Percentiles rank a stretch among this genome's conserved stretches.
Evolutionary conservation across 805 yeast genomes (phyloP).

Genomic region (Spathaspora passalidarum): DNA sequence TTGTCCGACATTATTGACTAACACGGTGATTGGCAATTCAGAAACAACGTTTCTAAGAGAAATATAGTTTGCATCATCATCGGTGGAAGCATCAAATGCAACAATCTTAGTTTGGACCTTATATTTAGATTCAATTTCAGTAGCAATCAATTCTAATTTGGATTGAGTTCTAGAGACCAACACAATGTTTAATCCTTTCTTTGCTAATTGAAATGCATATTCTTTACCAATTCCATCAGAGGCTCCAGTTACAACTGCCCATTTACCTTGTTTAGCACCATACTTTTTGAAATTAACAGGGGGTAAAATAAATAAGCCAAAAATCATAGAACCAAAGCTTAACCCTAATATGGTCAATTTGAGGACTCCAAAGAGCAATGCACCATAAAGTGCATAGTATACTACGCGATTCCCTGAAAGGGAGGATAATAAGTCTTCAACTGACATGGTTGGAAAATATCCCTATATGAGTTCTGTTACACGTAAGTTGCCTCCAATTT

Average conservation of each 20-base stretch:
- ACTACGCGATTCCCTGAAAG: constrained; percentile 10
- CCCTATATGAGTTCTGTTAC: background rate
- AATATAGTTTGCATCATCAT: constrained; percentile 54
- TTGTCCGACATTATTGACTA: constrained; percentile 91
- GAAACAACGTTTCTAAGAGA: constrained; percentile 45
- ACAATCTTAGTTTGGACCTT: constrained; percentile 60
- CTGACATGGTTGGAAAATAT: constrained; percentile 7
- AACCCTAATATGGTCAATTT: constrained; percentile 53
- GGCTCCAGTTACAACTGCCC: constrained; percentile 98
- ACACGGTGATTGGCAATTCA: constrained; percentile 62
- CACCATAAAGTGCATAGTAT: constrained; percentile 20
- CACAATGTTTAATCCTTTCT: constrained; percentile 77
- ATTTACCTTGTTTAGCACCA: constrained; percentile 69
- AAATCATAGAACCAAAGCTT: constrained; percentile 50
- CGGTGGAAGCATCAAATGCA: constrained; percentile 77
- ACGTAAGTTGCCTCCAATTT: background rate
- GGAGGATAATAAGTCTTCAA: constrained; percentile 11
- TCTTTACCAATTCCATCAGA: constrained; percentile 98
- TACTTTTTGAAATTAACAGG: constrained; percentile 58
- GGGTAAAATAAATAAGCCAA: constrained; percentile 65
- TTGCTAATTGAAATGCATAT: constrained; percentile 81
- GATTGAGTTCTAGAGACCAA: constrained; percentile 81
- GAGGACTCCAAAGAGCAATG: constrained; percentile 59
- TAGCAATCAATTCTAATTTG: constrained; percentile 65
- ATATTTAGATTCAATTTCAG: constrained; percentile 58